Evolutionary conservation across 345 rosid genomes (phyloP).

Genomic region (Isatis tinctoria): DNA sequence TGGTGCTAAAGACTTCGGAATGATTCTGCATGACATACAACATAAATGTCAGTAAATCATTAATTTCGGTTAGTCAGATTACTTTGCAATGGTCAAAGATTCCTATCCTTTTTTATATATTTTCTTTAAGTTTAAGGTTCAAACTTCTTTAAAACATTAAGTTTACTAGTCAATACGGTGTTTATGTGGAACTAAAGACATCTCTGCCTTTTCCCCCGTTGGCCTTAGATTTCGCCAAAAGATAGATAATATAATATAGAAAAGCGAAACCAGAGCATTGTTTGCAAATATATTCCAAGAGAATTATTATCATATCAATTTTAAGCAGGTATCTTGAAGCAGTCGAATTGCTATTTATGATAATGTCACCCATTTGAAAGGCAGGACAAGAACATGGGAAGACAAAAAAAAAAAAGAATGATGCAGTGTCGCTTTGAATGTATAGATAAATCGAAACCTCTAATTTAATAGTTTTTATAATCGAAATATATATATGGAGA

Average conservation of each 20-base stretch:
- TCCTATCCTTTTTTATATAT: background rate
- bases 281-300: background rate
- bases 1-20: conserved; percentile 70
- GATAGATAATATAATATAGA: conserved; percentile 19
- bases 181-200: background rate
- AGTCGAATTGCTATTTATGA: conserved; percentile 16
- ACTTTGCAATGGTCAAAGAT: conserved; percentile 9
- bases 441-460: background rate
- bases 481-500: background rate
- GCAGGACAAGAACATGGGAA: conserved; percentile 25
- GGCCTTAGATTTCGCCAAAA: background rate
- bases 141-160: background rate
- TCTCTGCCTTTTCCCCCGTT: background rate
- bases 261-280: conserved; percentile 18
- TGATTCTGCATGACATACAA: conserved; percentile 55
- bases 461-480: background rate
- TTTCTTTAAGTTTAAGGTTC: background rate
- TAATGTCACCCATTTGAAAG: conserved; percentile 29
- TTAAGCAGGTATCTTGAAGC: background rate
- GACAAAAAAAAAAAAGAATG: conserved; percentile 16
- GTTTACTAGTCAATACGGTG: background rate
- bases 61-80: background rate
- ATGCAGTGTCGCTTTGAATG: conserved; percentile 19
- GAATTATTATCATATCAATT: background rate
- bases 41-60: background rate